Evolutionary conservation across 805 yeast species (phyloP).

Genomic region (Cyberlindnera misumaiensis): DNA sequence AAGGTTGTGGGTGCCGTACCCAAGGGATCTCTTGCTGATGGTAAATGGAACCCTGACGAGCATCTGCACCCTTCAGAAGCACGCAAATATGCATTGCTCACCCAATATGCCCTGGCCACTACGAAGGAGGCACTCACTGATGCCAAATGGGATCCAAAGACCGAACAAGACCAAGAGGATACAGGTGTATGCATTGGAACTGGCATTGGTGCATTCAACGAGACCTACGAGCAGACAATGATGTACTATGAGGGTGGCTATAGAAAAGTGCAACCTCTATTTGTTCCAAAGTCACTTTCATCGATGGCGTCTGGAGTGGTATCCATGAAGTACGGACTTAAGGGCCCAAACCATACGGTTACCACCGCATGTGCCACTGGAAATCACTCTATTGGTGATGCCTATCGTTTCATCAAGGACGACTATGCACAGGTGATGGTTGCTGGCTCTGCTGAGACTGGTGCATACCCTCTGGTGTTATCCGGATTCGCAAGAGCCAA

Average conservation of each 20-base stretch:
- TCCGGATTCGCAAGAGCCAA: constrained; percentile 91
- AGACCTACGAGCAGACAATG: constrained; percentile 56
- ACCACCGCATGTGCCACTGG: constrained; percentile 99
- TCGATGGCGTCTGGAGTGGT: constrained; percentile 96
- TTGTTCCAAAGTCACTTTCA: constrained; percentile 74
- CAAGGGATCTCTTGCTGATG: constrained; percentile 32
- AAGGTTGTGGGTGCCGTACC: constrained; percentile 76
- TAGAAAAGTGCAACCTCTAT: constrained; percentile 73
- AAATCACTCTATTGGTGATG: constrained; percentile 89
- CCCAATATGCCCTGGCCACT: constrained; percentile 76
- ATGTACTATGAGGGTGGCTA: constrained; percentile 45
- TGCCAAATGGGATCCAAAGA: constrained; percentile 44
- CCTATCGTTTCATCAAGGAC: constrained; percentile 67
- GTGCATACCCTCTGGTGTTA: constrained; percentile 77
- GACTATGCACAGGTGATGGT: constrained; percentile 83
- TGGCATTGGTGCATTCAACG: constrained; percentile 85
- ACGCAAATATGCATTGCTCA: constrained; percentile 61
- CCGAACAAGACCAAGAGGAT: constrained; percentile 27
- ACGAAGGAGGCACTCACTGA: constrained; percentile 71
- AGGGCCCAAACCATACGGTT: constrained; percentile 84
- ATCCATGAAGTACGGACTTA: constrained; percentile 66
- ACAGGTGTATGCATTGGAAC: constrained; percentile 87
- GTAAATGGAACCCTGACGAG: constrained; percentile 45
- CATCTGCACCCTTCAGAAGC: constrained; percentile 36
- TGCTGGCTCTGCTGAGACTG: constrained; percentile 92